Conservation (phyloP, 331 rosid genomes). For the Pyracantha coccinea region DNA sequence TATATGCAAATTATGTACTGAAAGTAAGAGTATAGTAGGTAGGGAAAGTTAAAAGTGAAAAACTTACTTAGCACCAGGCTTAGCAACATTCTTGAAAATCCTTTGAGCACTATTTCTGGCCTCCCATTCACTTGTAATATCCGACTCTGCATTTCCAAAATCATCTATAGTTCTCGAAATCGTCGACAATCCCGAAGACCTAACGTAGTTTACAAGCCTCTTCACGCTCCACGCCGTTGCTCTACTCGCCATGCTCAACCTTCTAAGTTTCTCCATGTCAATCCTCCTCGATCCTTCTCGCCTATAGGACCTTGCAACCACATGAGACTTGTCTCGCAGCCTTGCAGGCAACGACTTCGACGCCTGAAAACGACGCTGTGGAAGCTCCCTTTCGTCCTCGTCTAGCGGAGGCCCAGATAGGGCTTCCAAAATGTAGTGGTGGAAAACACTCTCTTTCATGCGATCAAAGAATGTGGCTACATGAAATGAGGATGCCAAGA, state of each 20-base stretch:
- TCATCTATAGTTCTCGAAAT: conserved; percentile 36
- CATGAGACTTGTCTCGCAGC: background rate
- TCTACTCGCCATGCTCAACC: conserved; percentile 24
- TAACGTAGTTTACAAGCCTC: conserved; percentile 27
- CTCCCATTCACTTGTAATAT: conserved; percentile 45
- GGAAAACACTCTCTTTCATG: conserved; percentile 43
- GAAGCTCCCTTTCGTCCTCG: conserved; percentile 25
- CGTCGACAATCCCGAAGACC: conserved; percentile 35
- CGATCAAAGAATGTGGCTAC: conserved; percentile 47
- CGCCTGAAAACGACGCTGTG: background rate
- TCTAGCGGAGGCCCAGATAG: conserved; percentile 41
- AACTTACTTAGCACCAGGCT: conserved; percentile 38
- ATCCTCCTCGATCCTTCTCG: conserved; percentile 16
- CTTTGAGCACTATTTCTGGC: conserved; percentile 34
- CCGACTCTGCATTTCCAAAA: conserved; percentile 37
- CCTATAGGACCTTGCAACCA: conserved; percentile 1
- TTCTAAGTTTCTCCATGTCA: conserved; percentile 37
- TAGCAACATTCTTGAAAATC: conserved; percentile 38
- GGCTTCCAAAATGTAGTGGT: conserved; percentile 38
- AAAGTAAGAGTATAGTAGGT: background rate
- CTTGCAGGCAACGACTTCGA: conserved; percentile 36
- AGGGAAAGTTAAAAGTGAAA: background rate
- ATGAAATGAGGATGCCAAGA: conserved; percentile 44
- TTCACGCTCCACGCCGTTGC: conserved; percentile 39
- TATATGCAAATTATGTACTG: background rate